Percentiles rank a stretch among this genome's conserved stretches.
Evolutionary conservation across 1,139 yeast species (phyloP).

Genomic region (Lodderomyces orthopsilosis): DNA sequence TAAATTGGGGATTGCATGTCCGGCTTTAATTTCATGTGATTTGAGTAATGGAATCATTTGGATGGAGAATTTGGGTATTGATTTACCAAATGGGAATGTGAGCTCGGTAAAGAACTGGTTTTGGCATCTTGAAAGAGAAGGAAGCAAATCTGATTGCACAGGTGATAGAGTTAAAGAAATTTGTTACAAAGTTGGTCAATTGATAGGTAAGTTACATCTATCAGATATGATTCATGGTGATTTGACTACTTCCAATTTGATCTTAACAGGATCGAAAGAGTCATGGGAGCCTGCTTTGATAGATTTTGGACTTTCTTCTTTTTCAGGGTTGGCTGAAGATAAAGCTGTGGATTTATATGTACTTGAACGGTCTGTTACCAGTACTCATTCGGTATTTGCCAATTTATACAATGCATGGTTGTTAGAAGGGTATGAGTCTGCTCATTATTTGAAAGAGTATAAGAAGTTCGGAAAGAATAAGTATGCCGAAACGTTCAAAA

Average conservation of each 20-base stretch:
- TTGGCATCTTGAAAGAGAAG: constrained; percentile 54
- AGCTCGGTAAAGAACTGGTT: constrained; percentile 70
- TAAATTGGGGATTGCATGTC: constrained; percentile 59
- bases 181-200: constrained; percentile 57
- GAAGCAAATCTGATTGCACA: constrained; percentile 21
- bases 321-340: constrained; percentile 77
- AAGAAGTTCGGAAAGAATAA: constrained; percentile 37
- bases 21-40: constrained; percentile 70
- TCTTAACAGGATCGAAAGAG: constrained; percentile 38
- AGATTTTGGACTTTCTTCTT: constrained; percentile 89
- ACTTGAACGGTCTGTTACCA: constrained; percentile 82
- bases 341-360: constrained; percentile 96
- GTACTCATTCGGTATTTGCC: constrained; percentile 83
- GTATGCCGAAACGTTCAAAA: constrained; percentile 53
- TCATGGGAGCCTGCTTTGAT: constrained; percentile 56
- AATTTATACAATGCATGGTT: constrained; percentile 66
- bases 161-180: constrained; percentile 38
- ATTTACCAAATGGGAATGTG: constrained; percentile 44
- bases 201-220: constrained; percentile 70
- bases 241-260: constrained; percentile 84
- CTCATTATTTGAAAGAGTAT: constrained; percentile 27
- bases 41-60: constrained; percentile 77
- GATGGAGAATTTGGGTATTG: constrained; percentile 75
- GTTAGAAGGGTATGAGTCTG: constrained; percentile 65
- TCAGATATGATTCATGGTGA: constrained; percentile 92